Evolutionary conservation across 192 early-diverging fungal species (phyloP).

Genomic region (Linnemannia schmuckeri): DNA sequence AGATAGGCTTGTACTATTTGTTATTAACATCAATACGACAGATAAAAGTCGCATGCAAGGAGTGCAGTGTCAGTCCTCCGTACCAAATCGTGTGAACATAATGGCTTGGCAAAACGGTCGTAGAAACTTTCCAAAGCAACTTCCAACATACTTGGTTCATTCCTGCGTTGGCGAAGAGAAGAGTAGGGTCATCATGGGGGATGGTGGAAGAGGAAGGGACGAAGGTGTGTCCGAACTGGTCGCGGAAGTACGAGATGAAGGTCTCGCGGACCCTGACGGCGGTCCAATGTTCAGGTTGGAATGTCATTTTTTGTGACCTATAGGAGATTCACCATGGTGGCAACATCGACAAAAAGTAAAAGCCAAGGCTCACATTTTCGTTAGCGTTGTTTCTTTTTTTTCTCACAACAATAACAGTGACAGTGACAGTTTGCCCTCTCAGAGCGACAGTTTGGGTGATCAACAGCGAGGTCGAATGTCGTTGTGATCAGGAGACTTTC

Average conservation of each 20-base stretch:
- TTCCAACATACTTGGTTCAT: conserved; percentile 86
- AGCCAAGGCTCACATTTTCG: conserved; percentile 1
- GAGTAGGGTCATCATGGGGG: conserved; percentile 95
- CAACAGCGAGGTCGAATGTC: background rate
- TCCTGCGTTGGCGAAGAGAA: conserved; percentile 96
- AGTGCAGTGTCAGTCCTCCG: background rate
- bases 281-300: conserved; percentile 73
- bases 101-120: background rate
- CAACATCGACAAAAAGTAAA: background rate
- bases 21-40: background rate
- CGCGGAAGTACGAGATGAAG: conserved; percentile 90
- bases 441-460: background rate
- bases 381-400: background rate
- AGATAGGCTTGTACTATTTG: conserved; percentile 93
- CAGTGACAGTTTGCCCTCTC: background rate
- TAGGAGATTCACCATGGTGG: background rate
- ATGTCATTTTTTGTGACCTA: conserved; percentile 39
- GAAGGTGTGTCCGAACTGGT: conserved; percentile 77
- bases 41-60: background rate
- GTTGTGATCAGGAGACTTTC: background rate
- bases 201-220: conserved; percentile 93
- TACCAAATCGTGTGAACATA: background rate
- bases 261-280: conserved; percentile 84
- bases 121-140: background rate
- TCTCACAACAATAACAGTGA: background rate